Evolutionary conservation across 192 early-diverging fungal genomes (phyloP).

Genomic region (Allomyces macrogynus): DNA sequence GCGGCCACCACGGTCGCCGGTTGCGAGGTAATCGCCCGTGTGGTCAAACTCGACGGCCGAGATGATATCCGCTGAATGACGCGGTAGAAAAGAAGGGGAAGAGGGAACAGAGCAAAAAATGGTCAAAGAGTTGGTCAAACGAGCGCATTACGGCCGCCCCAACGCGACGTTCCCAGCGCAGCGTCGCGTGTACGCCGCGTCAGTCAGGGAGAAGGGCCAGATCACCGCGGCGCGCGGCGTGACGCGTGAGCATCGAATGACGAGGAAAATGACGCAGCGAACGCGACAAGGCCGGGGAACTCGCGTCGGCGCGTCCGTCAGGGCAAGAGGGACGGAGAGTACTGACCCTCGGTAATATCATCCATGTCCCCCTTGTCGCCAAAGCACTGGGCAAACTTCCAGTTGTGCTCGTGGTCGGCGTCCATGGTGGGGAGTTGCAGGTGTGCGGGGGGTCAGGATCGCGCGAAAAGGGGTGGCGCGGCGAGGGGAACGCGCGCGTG

Average conservation of each 20-base stretch:
- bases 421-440: neutral
- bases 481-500: too few relatives aligned
- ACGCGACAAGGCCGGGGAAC: too few relatives aligned
- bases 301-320: neutral
- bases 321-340: neutral
- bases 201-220: too few relatives aligned
- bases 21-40: slow-evolving; percentile 89
- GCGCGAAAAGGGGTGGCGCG: too few relatives aligned
- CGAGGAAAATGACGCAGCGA: too few relatives aligned
- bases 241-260: too few relatives aligned
- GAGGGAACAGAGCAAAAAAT: neutral
- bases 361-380: slow-evolving; percentile 97
- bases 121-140: neutral
- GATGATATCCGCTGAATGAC: slow-evolving; percentile 77
- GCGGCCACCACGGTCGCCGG: slow-evolving; percentile 91
- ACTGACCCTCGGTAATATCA: slow-evolving; percentile 93
- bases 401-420: slow-evolving; percentile 25
- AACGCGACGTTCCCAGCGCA: too few relatives aligned
- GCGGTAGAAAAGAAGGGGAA: neutral
- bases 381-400: slow-evolving; percentile 98
- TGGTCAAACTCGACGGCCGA: slow-evolving; percentile 97
- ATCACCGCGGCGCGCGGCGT: too few relatives aligned
- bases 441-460: too few relatives aligned
- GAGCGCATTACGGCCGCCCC: too few relatives aligned
- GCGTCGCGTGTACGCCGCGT: too few relatives aligned